Base-by-base conservation (phyloP, 257 asterid species). In the Parsonsia alboflavescens region DNA sequence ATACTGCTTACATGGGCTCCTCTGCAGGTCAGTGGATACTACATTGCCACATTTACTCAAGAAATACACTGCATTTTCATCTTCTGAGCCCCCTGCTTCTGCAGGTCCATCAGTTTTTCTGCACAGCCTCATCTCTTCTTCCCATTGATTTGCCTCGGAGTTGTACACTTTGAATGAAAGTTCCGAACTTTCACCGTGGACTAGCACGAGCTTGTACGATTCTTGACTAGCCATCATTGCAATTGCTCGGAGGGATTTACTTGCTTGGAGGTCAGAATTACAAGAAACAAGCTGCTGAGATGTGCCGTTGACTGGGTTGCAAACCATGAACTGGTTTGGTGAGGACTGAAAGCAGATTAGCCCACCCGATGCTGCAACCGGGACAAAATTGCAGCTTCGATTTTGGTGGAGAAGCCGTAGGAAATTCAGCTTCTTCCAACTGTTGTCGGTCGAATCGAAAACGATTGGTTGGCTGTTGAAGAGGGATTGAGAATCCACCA, bases 311-410 rank as follows among this genome's bases (percentile, higher is more conserved):
- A 94, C 76, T 44, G 97, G 99, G 68, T 89, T 92, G 72, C 72
- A 79, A 21, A 92, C 70, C 10, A 83, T 24, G 79, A 94, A 86
- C 2, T 57, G 80, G 16, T 57, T 9, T 10, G 73, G 73, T 10
- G 75, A 49, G 17, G 80, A 67, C 66, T 54, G 91, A 83, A 86
- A 85, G 58, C 96, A 90, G 84, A 94, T 74, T 1, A 94, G 57
- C 2, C 97, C 97, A 28, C 87, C 92, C 22, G 98, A 85, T 33
- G 97, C 73, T 10, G 99, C 93, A 65, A 94, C 99, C 0, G 97
- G 97, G 6, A 77, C 74, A 74, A 78, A 83, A 50, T 78, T 75
- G 0, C 68, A 1, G 79, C 75, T 62, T 22, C 85, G 49, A 4
- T 70, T 49, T 48, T 46, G 76, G 33, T 61, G 75, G 39, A 80